Conservation (phyloP, 2,329 filamentous ascomycete genomes). For the Aspergillus sp. region DNA sequence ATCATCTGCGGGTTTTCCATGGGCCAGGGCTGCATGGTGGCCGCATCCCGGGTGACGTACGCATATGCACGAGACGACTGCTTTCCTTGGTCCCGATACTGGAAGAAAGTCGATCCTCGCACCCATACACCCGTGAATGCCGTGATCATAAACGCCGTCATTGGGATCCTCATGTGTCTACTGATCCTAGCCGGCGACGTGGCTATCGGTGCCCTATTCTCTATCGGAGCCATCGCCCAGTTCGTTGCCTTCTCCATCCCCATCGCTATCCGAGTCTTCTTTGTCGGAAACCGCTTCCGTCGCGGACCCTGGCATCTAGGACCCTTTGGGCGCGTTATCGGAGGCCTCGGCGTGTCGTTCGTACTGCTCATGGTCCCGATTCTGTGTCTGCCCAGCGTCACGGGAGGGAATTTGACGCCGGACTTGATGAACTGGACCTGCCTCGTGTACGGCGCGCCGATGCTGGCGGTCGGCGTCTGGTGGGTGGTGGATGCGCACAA, state of each 20-base stretch:
- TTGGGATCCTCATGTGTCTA: constrained; percentile 61
- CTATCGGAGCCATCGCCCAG: constrained; percentile 66
- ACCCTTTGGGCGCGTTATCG: constrained; percentile 57
- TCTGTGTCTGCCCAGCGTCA: constrained; percentile 62
- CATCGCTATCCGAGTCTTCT: constrained; percentile 45
- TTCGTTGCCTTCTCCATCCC: constrained; percentile 55
- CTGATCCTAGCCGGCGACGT: constrained; percentile 64
- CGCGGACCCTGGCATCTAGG: constrained; percentile 70
- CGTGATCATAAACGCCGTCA: constrained; percentile 63
- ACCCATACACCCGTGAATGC: constrained; percentile 70
- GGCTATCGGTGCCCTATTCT: constrained; percentile 68
- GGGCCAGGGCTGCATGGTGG: constrained; percentile 72
- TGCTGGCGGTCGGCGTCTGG: constrained; percentile 60
- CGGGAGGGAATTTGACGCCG: constrained; percentile 53
- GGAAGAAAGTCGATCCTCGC: constrained; percentile 59
- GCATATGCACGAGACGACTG: constrained; percentile 72
- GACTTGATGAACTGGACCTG: constrained; percentile 68
- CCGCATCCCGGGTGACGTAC: constrained; percentile 66
- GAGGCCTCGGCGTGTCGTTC: constrained; percentile 57
- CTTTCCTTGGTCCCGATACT: constrained; percentile 61
- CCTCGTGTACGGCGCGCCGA: constrained; percentile 65
- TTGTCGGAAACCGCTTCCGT: constrained; percentile 63
- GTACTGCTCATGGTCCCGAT: constrained; percentile 68
- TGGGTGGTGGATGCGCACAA: constrained; percentile 63
- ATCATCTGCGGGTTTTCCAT: constrained; percentile 70